A percentile compares a stretch with the other conserved stretches of the same genome.
phyloP scores from a whole-genome alignment of 176 grass and related monocot genomes.

The Areca catechu region DNA sequence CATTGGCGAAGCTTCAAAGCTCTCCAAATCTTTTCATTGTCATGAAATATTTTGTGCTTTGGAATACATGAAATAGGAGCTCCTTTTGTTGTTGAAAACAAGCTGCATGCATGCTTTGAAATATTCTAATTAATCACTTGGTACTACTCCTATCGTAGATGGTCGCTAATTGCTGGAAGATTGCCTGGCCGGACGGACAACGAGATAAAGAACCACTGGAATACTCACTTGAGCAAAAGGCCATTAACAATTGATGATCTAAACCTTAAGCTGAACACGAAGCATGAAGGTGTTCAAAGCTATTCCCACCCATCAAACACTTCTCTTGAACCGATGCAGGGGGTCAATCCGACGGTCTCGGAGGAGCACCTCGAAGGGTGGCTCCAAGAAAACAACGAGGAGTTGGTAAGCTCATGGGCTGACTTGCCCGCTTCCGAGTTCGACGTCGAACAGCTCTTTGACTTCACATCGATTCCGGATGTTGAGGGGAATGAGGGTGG shows the following conservation, averaged over 20 bases:
- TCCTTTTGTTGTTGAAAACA: no score
- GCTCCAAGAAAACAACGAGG: neutral
- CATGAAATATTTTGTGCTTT: no score
- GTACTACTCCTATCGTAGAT: neutral
- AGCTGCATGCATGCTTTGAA: no score
- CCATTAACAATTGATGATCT: conserved; percentile 30
- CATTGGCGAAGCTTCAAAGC: no score
- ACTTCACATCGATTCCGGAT: conserved; percentile 9
- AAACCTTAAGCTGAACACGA: conserved; percentile 22
- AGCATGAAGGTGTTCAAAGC: neutral
- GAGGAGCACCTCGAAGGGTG: neutral
- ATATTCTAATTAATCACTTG: no score
- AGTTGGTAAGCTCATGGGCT: neutral
- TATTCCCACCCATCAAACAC: neutral
- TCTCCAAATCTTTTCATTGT: no score
- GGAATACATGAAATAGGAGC: no score
- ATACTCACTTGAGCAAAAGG: conserved; percentile 50
- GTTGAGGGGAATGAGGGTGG: neutral
- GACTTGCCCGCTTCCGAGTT: conserved; percentile 11
- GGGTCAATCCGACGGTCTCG: neutral
- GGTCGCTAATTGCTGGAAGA: conserved; percentile 34
- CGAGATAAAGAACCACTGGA: conserved; percentile 44
- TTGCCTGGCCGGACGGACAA: conserved; percentile 42
- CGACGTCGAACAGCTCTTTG: conserved; percentile 18
- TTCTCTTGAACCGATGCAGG: neutral